These are phyloP conservation scores for Tubosaeta sp. DNA, from an alignment of 768 basidiomycete genomes.

Conservation along the genomic window DNA sequence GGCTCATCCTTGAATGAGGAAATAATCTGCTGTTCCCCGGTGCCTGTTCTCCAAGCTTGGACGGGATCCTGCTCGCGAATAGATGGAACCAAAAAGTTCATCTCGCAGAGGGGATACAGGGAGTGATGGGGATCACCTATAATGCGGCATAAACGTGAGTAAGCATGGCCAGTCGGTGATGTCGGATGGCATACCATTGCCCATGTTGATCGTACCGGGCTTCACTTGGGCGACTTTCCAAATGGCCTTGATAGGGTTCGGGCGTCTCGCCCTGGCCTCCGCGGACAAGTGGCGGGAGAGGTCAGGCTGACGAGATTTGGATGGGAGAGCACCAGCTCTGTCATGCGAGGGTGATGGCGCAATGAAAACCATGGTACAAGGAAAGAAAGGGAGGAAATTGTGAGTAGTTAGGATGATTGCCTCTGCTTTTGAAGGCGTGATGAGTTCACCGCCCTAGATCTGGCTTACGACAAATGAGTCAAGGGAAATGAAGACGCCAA, in stretches of 20 bases:
- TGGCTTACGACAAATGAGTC: neutral
- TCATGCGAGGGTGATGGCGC: constrained; percentile 19
- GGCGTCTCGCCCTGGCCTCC: constrained; percentile 31
- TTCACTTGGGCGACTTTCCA: constrained; percentile 35
- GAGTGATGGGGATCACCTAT: constrained; percentile 33
- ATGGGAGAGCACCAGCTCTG: constrained; percentile 4
- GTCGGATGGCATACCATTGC: constrained; percentile 26
- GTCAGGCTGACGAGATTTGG: constrained; percentile 28
- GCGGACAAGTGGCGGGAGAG: constrained; percentile 32
- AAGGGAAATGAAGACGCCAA: neutral
- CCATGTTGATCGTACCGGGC: constrained; percentile 35
- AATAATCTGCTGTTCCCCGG: constrained; percentile 25
- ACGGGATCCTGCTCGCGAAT: constrained; percentile 28
- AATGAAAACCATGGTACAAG: neutral
- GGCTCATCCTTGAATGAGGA: constrained; percentile 28
- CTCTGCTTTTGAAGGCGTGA: constrained; percentile 8
- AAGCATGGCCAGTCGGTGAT: neutral
- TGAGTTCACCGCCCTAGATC: neutral
- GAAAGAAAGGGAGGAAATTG: neutral
- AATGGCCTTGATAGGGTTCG: constrained; percentile 36
- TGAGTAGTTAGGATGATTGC: neutral
- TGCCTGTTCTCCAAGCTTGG: constrained; percentile 26
- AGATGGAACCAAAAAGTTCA: constrained; percentile 34
- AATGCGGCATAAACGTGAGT: neutral
- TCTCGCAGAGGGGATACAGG: constrained; percentile 31